Base-by-base conservation (phyloP, 257 asterid genomes). In the Solanum pinnatisectum region DNA sequence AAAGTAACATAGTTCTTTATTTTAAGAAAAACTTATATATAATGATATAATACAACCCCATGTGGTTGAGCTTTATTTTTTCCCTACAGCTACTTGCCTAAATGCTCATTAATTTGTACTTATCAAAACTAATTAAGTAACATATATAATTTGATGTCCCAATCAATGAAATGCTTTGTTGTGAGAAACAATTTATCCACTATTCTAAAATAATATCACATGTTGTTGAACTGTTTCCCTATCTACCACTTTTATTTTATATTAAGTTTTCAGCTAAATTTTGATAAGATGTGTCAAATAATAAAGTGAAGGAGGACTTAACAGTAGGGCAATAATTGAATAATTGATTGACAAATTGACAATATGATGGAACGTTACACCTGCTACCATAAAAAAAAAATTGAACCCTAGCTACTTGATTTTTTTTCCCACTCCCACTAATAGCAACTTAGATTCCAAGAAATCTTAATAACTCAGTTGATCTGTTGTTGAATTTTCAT, bases 361-460 rank as follows among this genome's bases (percentile, higher is more conserved):
- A 44, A 8, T 18, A 60, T 85, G 88, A 87, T 88, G 85, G 90
- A 73, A 87, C 90, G 25, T 10, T 78, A n/a, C 84, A 91, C 92
- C 88, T 87, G 89, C 90, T 59, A 33, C 86, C 88, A 5, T 83
- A 6, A 86, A 83, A 78, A 83, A 78, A 87, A 88, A n/a, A 30
- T 25, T 33, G 36, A 27, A 59, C 52, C 32, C 23, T 23, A 56
- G 2, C 79, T 4, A 32, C 70, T 30, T 22, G 14, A 33, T 13
- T 33, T 14, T 18, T 18, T 79, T 18, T 0, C 60, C n/a, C 65
- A 8, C 10, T 42, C 16, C 39, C 67, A 27, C 8, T 79, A 42
- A 79, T 44, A 42, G 65, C 83, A 37, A 74, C 2, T 36, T 27
- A 73, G 10, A 2, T 8, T 23, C 0, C 5, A 63, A 23, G 0